phyloP scores from a whole-genome alignment of 2,329 filamentous ascomycete species.

The Drechslerella stenobrocha region DNA sequence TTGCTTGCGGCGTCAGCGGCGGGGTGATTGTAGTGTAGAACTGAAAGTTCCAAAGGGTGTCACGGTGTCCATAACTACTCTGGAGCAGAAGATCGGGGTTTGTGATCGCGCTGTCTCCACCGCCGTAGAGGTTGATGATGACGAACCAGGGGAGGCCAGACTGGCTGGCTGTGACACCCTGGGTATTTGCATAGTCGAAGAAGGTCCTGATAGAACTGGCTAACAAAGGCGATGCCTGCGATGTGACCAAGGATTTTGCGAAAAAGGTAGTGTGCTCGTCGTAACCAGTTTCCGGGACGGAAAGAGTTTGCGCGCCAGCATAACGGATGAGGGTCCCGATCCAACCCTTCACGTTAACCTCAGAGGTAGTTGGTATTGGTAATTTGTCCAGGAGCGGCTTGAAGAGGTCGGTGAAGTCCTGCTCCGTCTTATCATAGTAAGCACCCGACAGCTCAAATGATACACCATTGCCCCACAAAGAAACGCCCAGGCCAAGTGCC shows the following conservation, averaged over 20 bases:
- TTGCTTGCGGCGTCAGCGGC: neutral
- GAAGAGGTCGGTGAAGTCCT: constrained; percentile 24
- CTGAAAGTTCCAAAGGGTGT: constrained; percentile 50
- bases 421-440: constrained; percentile 35
- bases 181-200: constrained; percentile 31
- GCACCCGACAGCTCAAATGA: constrained; percentile 39
- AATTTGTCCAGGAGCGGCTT: constrained; percentile 27
- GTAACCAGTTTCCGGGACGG: constrained; percentile 34
- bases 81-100: constrained; percentile 29
- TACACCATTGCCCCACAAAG: constrained; percentile 39
- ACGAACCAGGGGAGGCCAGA: constrained; percentile 49
- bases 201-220: constrained; percentile 15
- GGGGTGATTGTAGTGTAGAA: constrained; percentile 45
- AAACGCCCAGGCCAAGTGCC: constrained; percentile 51
- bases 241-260: constrained; percentile 40
- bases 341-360: constrained; percentile 31
- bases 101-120: constrained; percentile 44
- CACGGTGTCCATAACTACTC: constrained; percentile 50
- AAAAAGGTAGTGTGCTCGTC: constrained; percentile 41
- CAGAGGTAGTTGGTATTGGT: neutral
- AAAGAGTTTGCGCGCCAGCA: constrained; percentile 20
- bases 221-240: constrained; percentile 19
- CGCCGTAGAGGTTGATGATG: constrained; percentile 51
- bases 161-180: constrained; percentile 7
- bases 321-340: constrained; percentile 43